Base-by-base conservation (phyloP, 1,139 yeast species). In the Sugiyamaella pinicola region DNA sequence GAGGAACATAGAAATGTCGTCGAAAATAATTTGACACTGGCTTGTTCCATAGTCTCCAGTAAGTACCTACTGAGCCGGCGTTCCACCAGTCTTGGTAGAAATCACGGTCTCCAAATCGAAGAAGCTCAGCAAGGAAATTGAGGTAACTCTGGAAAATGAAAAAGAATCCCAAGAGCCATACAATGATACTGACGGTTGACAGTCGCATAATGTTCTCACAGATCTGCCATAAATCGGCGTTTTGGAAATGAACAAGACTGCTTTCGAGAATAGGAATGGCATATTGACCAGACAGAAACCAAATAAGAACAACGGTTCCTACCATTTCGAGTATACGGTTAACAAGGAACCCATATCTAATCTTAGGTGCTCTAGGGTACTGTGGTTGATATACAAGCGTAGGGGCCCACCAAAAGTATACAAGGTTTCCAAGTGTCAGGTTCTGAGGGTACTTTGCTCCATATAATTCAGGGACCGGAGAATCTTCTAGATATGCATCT, bases 81-180 rank as follows among this genome's bases (percentile, higher is more conserved):
- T 84, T 81, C 89, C 89, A 84, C 88, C 88, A 84, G 37, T 85
- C 85, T 17, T 83, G 85, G 63, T 84, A 84, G 67, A 84, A 84
- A 54, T 82, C 84, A 37, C 89, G 76, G 63, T 84, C 89, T 1
- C 84, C 87, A 64, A 79, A 84, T 33, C 76, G 64, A 51, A 81
- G 78, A 39, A 83, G 64, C 63, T 84, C 89, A 1, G 87, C 88
- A 43, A 83, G 70, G 4, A 78, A 74, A 61, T 83, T 84, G 58
- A 83, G 71, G 46, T 78, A 63, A 34, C 74, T 66, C 55, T 75
- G 79, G 65, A 75, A 75, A 15, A 75, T 59, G 37, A 71, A 65
- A 53, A 72, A 69, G 57, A 75, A 75, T 12, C 74, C 74, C 38
- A 72, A 55, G 13, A 75, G 64, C 79, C 79, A 75, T 34, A 74